These are phyloP conservation scores for Piedraia hortae DNA, from an alignment of 2,329 filamentous ascomycete species.

Conservation along the genomic window DNA sequence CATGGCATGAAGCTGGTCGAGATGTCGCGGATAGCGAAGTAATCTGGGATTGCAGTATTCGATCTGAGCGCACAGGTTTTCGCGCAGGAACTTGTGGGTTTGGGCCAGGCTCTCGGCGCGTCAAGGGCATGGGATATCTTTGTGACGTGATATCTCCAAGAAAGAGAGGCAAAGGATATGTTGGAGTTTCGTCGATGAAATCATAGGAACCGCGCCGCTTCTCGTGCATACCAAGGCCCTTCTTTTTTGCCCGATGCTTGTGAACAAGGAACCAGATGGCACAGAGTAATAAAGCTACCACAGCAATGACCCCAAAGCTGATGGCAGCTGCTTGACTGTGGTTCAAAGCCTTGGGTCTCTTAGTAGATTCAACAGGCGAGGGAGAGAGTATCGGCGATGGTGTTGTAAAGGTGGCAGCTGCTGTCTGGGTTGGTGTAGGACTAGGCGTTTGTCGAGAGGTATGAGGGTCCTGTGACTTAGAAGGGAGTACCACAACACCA, in stretches of 20 bases:
- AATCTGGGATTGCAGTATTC: too few species aligned
- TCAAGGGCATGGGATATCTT: slow-evolving; percentile 4
- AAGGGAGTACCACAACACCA: neutral
- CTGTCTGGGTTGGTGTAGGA: neutral
- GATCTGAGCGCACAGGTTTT: too few species aligned
- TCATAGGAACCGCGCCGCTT: slow-evolving; percentile 9
- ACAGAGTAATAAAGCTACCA: slow-evolving; percentile 5
- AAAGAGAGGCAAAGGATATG: slow-evolving; percentile 6
- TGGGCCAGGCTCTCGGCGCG: too few species aligned
- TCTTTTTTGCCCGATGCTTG: slow-evolving; percentile 3
- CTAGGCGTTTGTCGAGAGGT: slow-evolving; percentile 1
- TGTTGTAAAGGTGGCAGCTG: neutral
- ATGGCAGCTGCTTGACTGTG: slow-evolving; percentile 11
- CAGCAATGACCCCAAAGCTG: slow-evolving; percentile 10
- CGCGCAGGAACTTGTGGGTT: too few species aligned
- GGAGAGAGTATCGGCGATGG: slow-evolving; percentile 1
- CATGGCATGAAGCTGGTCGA: too few species aligned
- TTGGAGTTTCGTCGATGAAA: slow-evolving; percentile 10
- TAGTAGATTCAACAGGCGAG: neutral
- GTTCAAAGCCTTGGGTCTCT: slow-evolving; percentile 6
- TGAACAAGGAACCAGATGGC: slow-evolving; percentile 6
- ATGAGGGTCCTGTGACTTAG: neutral
- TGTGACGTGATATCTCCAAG: too few species aligned
- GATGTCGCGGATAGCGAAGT: too few species aligned
- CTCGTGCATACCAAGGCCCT: slow-evolving; percentile 1